Base-by-base conservation (phyloP, 352 stramenopile genomes). In the Globisporangium carolinianum region DNA sequence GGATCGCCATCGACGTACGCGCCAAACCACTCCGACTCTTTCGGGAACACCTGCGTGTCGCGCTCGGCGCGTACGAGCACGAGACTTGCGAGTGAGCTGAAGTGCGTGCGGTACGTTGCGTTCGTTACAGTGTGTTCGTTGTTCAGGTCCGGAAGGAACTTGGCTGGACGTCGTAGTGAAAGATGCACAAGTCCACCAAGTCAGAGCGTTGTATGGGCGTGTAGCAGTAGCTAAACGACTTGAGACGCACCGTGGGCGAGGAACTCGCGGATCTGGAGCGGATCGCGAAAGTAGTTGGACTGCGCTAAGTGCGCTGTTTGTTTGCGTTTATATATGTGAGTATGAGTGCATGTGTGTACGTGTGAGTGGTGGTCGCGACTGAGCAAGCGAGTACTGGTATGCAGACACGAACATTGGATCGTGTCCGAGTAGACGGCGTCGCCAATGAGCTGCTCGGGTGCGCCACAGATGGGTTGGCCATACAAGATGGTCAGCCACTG, bases 281-380 rank as follows among this genome's bases (percentile, higher is more conserved):
- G 91, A 66, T 98, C 87, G 24, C 93, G 84, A 65, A 91, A 98
- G 72, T 98, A 98, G 64, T 98, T 97, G 36, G 90, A 78, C 69
- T 98, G 94, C 36, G 94, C 93, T 36, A 94, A 56, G 43, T 76
- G 76, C 35, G 82, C 83, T 93, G 52, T 32, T 32, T 32, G 24
- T 32, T 1, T 32, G 24, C 24, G 24, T 32, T 3, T 32, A 3
- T 32, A 3, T 32, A 32, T 32, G 24, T 32, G 2, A 32, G 24
- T 32, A 32, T 32, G 24, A 32, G 24, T 32, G 24, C 3, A 32
- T 32, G 24, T 32, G 24, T 32, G 24, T 32, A 32, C 24, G 24
- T 32, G 24, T 32, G 24, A 32, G 24, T 32, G 24, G 2, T 32
- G 24, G 24, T 32, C 10, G 5, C 0, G 36, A 15, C 7, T 12